Conservation (phyloP, 2,329 filamentous ascomycete species). For the Coniochaeta sp. region DNA sequence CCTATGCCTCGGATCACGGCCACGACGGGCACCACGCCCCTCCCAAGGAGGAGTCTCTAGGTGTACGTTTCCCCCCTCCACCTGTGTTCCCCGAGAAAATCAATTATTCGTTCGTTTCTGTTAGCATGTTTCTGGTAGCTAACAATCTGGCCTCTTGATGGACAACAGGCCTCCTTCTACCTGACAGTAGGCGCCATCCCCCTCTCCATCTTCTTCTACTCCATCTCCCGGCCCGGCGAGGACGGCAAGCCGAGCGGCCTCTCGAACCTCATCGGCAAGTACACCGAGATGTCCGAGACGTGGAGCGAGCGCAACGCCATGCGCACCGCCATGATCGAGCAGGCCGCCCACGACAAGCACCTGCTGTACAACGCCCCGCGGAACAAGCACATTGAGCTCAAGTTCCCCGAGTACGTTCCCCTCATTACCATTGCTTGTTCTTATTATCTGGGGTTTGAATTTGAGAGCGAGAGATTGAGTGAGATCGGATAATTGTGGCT, state of each 20-base stretch:
- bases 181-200: constrained; percentile 36
- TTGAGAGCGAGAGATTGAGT: too few relatives aligned
- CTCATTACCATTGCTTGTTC: not conserved
- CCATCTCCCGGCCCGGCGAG: constrained; percentile 36
- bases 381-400: constrained; percentile 41
- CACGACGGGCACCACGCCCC: constrained; percentile 31
- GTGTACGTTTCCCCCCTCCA: constrained; percentile 34
- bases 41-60: constrained; percentile 43
- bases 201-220: constrained; percentile 35
- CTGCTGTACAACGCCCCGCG: constrained; percentile 40
- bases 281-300: constrained; percentile 37
- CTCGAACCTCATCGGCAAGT: constrained; percentile 36
- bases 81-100: too few relatives aligned
- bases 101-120: too few relatives aligned
- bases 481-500: too few relatives aligned
- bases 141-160: not conserved
- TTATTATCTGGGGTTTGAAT: too few relatives aligned
- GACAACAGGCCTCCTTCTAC: constrained; percentile 39
- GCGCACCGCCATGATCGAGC: constrained; percentile 43
- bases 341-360: constrained; percentile 50
- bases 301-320: constrained; percentile 46
- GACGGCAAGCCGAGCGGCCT: constrained; percentile 40
- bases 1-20: constrained; percentile 47
- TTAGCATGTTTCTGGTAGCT: too few relatives aligned
- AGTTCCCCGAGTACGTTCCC: constrained; percentile 48